Percentiles rank a stretch among this genome's conserved stretches.
phyloP scores from a whole-genome alignment of 2,329 filamentous ascomycete genomes.

The Nemania sp. region DNA sequence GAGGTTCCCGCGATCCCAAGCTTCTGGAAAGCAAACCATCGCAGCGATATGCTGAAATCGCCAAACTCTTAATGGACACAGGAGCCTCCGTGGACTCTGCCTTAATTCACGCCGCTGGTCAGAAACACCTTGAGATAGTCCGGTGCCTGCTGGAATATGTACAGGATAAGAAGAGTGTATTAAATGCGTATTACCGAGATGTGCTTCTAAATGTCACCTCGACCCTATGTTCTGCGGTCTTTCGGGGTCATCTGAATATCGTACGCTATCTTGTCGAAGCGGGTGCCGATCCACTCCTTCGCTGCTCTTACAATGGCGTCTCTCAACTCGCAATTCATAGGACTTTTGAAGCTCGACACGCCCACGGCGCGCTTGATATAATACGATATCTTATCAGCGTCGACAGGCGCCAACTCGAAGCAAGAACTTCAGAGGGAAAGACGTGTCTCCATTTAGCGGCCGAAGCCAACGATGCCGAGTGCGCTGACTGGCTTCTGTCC shows the following conservation, averaged over 20 bases:
- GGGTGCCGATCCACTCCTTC: conserved; percentile 7
- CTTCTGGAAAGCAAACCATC: not conserved
- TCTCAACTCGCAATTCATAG: not conserved
- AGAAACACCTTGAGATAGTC: not conserved
- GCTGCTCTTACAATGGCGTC: not conserved
- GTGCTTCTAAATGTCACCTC: not conserved
- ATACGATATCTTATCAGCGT: not conserved
- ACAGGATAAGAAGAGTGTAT: not conserved
- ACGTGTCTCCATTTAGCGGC: conserved; percentile 11
- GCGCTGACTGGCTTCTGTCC: not conserved
- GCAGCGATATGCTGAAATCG: not conserved
- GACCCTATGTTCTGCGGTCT: not conserved
- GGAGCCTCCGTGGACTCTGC: not conserved
- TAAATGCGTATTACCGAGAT: not conserved
- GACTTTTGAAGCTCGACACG: not conserved
- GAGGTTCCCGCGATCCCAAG: not conserved
- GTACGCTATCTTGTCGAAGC: conserved; percentile 13
- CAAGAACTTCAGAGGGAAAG: not conserved
- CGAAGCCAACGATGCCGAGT: not conserved
- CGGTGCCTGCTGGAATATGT: not conserved
- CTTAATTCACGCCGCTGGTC: not conserved
- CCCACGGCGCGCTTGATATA: not conserved
- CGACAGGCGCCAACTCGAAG: not conserved
- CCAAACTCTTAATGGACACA: not conserved
- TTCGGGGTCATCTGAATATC: not conserved